Conservation (phyloP, 495 filamentous ascomycete genomes). For the Penicillium mononematosum region DNA sequence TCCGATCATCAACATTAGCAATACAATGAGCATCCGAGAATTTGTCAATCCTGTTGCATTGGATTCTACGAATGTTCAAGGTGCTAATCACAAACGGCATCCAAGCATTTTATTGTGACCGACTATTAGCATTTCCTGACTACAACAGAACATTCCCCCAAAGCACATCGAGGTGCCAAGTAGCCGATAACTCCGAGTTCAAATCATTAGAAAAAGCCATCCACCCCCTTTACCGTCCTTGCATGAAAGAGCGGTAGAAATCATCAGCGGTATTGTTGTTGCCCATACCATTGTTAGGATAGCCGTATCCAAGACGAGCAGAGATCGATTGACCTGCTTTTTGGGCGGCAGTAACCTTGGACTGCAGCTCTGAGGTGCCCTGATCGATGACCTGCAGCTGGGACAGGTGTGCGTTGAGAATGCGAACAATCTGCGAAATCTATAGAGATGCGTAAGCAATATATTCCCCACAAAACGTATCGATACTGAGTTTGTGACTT, state of each 20-base stretch:
- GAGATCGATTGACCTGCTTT: slow-evolving; percentile 69
- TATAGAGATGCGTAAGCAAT: slow-evolving; percentile 34
- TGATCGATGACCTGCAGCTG: slow-evolving; percentile 90
- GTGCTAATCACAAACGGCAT: slow-evolving; percentile 3
- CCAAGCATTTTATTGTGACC: slow-evolving; percentile 13
- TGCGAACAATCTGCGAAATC: slow-evolving; percentile 89
- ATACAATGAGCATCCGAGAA: neutral
- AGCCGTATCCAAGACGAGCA: slow-evolving; percentile 59
- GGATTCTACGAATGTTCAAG: neutral
- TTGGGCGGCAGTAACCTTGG: slow-evolving; percentile 75
- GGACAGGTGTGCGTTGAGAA: slow-evolving; percentile 86
- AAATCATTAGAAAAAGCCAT: slow-evolving; percentile 24
- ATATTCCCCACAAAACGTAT: neutral
- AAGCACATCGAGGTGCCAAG: slow-evolving; percentile 16
- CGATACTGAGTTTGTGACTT: slow-evolving; percentile 37
- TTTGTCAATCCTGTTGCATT: neutral
- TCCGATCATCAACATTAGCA: neutral
- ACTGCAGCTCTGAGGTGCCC: slow-evolving; percentile 73
- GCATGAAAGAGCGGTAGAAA: slow-evolving; percentile 78
- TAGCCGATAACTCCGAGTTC: slow-evolving; percentile 13
- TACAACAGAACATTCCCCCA: slow-evolving; percentile 16
- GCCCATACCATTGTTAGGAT: slow-evolving; percentile 54
- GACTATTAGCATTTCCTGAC: slow-evolving; percentile 14
- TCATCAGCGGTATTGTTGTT: slow-evolving; percentile 68
- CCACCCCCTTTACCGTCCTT: slow-evolving; percentile 47